Percentiles rank a stretch among this genome's conserved stretches.
Evolutionary conservation across 306 rosid species (phyloP).

Genomic region (Rubus idaeus): DNA sequence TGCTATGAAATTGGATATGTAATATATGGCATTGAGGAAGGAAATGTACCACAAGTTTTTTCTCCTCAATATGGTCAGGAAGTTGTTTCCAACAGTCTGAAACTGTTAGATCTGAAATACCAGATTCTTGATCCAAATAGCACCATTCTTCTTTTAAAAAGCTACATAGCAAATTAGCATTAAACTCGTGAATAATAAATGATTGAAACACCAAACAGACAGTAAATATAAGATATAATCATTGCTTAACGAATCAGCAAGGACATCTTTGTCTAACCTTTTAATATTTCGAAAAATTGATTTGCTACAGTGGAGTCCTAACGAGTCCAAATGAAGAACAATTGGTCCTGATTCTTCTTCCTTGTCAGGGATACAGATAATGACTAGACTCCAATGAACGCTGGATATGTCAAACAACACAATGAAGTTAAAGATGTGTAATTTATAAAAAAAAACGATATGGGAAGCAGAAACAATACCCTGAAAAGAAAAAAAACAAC

Average conservation of each 20-base stretch:
- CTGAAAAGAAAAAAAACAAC: not conserved
- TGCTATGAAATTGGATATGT: no score
- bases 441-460: conserved; percentile 1
- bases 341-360: conserved; percentile 84
- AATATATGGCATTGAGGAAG: not conserved
- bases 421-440: conserved; percentile 18
- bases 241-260: conserved; percentile 16
- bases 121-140: conserved; percentile 47
- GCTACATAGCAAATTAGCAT: conserved; percentile 48
- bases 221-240: not conserved
- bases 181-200: not conserved
- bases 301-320: conserved; percentile 80
- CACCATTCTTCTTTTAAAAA: conserved; percentile 72
- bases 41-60: conserved; percentile 46
- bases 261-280: conserved; percentile 50
- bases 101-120: conserved; percentile 58
- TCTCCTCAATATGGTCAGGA: conserved; percentile 64
- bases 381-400: conserved; percentile 93
- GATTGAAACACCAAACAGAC: not conserved
- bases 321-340: conserved; percentile 89
- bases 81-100: conserved; percentile 66
- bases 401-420: conserved; percentile 47
- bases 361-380: conserved; percentile 82
- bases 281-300: conserved; percentile 67
- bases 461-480: not conserved